A percentile compares a stretch with the other conserved stretches of the same genome.
These are phyloP conservation scores for Penicillium sp. DNA, from an alignment of 2,329 filamentous ascomycete species.

Conservation along the genomic window DNA sequence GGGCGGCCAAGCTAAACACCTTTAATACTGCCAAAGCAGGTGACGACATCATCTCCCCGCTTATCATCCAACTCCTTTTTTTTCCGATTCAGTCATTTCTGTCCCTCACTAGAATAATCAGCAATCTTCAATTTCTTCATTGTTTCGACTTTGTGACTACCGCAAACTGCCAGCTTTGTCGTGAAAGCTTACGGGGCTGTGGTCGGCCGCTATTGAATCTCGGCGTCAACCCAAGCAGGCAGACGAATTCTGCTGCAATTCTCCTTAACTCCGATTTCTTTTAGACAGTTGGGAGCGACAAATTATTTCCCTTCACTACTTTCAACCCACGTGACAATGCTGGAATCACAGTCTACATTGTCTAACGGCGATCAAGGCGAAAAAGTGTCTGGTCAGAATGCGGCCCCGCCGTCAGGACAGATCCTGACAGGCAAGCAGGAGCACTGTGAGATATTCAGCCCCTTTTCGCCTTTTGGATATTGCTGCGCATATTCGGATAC, in stretches of 20 bases:
- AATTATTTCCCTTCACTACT: neutral
- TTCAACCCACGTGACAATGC: neutral
- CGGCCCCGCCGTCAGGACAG: conserved; percentile 54
- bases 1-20: neutral
- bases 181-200: conserved; percentile 5
- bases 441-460: conserved; percentile 67
- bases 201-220: conserved; percentile 15
- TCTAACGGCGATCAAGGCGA: conserved; percentile 15
- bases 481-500: neutral
- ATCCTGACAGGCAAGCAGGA: conserved; percentile 94
- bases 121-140: neutral
- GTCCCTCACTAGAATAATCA: neutral
- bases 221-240: conserved; percentile 28
- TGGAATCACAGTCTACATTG: conserved; percentile 10
- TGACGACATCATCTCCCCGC: conserved; percentile 18
- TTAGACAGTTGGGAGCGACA: neutral
- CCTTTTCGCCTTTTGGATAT: neutral
- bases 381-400: conserved; percentile 9
- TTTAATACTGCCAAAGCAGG: neutral
- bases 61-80: conserved; percentile 1
- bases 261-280: neutral
- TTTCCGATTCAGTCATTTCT: conserved; percentile 1
- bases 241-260: conserved; percentile 27
- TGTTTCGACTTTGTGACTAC: neutral
- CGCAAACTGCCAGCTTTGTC: neutral